Evolutionary conservation across 371 early-diverging fungal genomes (phyloP).

Genomic region (Dichotomocladium elegans): DNA sequence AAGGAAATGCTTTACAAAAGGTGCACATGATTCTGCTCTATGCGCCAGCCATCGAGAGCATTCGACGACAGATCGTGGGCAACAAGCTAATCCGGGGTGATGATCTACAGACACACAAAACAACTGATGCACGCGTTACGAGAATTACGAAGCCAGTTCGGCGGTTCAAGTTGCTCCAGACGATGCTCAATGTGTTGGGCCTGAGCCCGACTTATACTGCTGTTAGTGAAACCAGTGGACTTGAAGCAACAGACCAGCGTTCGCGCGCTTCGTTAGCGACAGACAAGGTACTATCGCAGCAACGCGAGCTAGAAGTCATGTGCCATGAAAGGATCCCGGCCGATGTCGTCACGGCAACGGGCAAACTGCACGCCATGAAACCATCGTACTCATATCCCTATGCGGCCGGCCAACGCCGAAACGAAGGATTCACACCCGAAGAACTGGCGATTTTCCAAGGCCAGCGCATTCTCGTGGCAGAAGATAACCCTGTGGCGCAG

Average conservation of each 20-base stretch:
- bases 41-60: conserved; percentile 31
- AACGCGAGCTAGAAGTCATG: too few species aligned
- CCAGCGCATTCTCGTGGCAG: conserved; percentile 36
- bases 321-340: not conserved
- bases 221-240: not conserved
- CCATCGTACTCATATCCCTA: conserved; percentile 11
- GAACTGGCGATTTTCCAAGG: conserved; percentile 39
- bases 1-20: conserved; percentile 6
- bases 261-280: not conserved
- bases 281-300: too few species aligned
- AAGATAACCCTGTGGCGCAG: conserved; percentile 42
- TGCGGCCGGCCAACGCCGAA: conserved; percentile 11
- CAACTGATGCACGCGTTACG: conserved; percentile 22
- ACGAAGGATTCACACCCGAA: conserved; percentile 29
- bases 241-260: not conserved
- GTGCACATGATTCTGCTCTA: conserved; percentile 25
- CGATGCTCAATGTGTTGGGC: conserved; percentile 11
- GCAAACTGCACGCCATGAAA: conserved; percentile 7
- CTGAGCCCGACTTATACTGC: not conserved
- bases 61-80: conserved; percentile 17
- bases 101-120: conserved; percentile 5
- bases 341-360: not conserved
- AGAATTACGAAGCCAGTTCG: conserved; percentile 55
- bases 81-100: conserved; percentile 2
- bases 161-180: conserved; percentile 38